Conservation (phyloP, 768 basidiomycete species). For the Tephrocybe sp. region DNA sequence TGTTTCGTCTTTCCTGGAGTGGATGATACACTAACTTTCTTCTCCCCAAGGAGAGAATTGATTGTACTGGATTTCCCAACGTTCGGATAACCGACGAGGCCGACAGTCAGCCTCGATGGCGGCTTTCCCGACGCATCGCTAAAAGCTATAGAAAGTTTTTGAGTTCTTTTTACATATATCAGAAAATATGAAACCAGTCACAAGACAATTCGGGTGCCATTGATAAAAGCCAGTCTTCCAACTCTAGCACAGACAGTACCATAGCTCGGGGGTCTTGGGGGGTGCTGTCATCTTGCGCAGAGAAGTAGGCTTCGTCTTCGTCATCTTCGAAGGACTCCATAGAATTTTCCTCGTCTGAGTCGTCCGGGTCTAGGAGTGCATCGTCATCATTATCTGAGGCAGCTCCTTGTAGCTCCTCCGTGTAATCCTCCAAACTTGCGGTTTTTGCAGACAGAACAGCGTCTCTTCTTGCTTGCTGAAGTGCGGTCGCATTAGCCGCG, state of each 20-base stretch:
- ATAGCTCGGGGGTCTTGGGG: conserved; percentile 64
- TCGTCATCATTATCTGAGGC: conserved; percentile 9
- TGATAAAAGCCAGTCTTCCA: conserved; percentile 79
- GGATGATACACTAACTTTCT: conserved; percentile 97
- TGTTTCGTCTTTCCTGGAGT: conserved; percentile 99
- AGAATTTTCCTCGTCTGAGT: conserved; percentile 25
- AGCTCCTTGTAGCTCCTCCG: too few relatives aligned
- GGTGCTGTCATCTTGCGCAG: conserved; percentile 51
- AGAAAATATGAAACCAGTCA: conserved; percentile 29
- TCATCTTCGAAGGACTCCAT: conserved; percentile 29
- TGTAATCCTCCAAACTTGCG: too few relatives aligned
- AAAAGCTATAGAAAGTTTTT: conserved; percentile 50
- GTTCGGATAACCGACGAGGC: conserved; percentile 97
- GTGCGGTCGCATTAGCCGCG: conserved; percentile 80
- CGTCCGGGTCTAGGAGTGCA: not conserved
- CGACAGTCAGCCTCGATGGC: conserved; percentile 71
- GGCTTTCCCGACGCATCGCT: conserved; percentile 52
- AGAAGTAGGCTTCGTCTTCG: conserved; percentile 41
- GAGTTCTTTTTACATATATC: not conserved
- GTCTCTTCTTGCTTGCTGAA: conserved; percentile 74
- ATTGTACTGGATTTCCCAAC: conserved; percentile 99
- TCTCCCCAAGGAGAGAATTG: conserved; percentile 93
- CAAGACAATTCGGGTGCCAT: conserved; percentile 72
- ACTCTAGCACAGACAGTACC: conserved; percentile 82
- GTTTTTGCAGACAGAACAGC: conserved; percentile 32